phyloP scores from a whole-genome alignment of 1,139 yeast species.

The Candida pseudocylindracea region DNA sequence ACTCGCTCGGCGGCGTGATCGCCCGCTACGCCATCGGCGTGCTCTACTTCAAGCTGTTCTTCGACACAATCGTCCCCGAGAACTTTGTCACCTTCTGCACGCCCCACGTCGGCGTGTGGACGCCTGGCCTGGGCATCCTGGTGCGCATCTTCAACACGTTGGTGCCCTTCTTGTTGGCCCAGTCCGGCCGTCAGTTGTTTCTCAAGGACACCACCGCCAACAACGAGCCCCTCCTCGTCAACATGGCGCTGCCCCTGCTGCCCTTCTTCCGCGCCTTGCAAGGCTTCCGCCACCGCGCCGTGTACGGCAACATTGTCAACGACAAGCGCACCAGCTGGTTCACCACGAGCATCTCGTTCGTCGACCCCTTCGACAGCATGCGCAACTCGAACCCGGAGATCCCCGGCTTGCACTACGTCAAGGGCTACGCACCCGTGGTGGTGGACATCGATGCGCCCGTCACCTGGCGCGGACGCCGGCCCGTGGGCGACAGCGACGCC shows the following conservation, averaged over 20 bases:
- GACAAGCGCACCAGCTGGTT: constrained; percentile 71
- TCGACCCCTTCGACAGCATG: constrained; percentile 37
- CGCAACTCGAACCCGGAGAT: constrained; percentile 15
- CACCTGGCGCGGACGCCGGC: no score
- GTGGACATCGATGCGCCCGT: constrained; percentile 21
- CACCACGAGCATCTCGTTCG: constrained; percentile 46
- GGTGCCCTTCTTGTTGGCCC: constrained; percentile 42
- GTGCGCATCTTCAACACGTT: constrained; percentile 29
- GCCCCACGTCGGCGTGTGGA: constrained; percentile 64
- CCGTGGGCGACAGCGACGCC: no score
- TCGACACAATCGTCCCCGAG: constrained; percentile 24
- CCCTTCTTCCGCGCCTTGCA: constrained; percentile 34
- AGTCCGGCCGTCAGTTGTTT: constrained; percentile 54
- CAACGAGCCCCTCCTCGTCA: constrained; percentile 27
- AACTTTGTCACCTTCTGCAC: constrained; percentile 57
- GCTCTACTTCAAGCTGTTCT: constrained; percentile 27
- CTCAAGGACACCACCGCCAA: constrained; percentile 19
- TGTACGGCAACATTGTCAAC: constrained; percentile 58
- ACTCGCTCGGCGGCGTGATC: constrained; percentile 67
- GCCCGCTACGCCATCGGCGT: constrained; percentile 61
- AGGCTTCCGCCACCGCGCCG: constrained; percentile 23
- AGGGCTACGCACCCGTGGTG: constrained; percentile 29
- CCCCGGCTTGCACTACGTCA: constrained; percentile 19
- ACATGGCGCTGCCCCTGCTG: constrained; percentile 44
- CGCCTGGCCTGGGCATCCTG: constrained; percentile 16